These are phyloP conservation scores for Fusarium brachygibbosum DNA, from an alignment of 2,329 filamentous ascomycete genomes.

Conservation along the genomic window DNA sequence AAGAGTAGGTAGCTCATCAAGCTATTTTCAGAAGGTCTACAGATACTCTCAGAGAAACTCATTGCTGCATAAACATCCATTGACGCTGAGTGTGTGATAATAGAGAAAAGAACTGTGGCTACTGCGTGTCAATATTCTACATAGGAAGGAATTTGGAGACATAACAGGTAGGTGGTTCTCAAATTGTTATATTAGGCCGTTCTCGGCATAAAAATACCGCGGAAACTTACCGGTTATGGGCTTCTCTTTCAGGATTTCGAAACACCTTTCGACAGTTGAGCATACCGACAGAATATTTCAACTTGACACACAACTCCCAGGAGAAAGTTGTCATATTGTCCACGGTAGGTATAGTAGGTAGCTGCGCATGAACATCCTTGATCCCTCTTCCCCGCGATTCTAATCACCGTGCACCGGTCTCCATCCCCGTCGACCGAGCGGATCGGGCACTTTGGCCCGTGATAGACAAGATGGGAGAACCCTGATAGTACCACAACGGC, in stretches of 20 bases:
- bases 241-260: background rate
- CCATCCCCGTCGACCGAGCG: constrained; percentile 46
- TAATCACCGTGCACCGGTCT: constrained; percentile 29
- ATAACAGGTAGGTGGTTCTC: background rate
- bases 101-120: background rate
- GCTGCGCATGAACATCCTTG: constrained; percentile 2
- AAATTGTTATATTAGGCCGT: background rate
- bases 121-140: background rate
- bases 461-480: background rate
- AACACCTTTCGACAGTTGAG: background rate
- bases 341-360: background rate
- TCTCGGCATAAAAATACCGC: constrained; percentile 9
- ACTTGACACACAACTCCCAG: background rate
- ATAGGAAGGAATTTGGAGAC: constrained; percentile 8
- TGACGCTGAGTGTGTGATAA: background rate
- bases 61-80: background rate
- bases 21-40: background rate
- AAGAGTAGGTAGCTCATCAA: background rate
- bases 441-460: constrained; percentile 19
- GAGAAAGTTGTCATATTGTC: background rate
- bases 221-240: constrained; percentile 39
- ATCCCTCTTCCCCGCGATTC: constrained; percentile 13
- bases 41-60: background rate
- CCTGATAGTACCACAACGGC: background rate
- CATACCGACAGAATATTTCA: background rate